Percentiles rank a stretch among this genome's conserved stretches.
Evolutionary conservation across 2,329 filamentous ascomycete genomes (phyloP).

Genomic region (Pseudogymnoascus sp.): DNA sequence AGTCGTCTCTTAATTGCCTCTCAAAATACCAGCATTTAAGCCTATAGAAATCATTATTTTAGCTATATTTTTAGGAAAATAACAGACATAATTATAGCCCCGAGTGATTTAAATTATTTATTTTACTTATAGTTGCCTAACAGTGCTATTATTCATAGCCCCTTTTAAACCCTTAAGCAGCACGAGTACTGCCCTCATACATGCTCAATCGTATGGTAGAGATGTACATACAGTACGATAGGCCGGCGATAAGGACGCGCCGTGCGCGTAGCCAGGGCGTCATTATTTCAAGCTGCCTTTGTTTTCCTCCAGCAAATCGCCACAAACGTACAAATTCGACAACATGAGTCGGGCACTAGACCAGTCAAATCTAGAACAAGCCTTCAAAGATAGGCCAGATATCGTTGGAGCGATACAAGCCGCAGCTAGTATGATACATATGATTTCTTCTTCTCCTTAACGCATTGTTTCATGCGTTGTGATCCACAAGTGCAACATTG

Average conservation of each 20-base stretch:
- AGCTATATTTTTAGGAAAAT: neutral
- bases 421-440: constrained; percentile 21
- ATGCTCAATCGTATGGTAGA: neutral
- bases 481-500: neutral
- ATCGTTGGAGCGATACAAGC: constrained; percentile 26
- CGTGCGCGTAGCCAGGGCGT: neutral
- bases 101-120: neutral
- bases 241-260: constrained; percentile 6
- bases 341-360: constrained; percentile 23
- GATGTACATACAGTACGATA: neutral
- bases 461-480: neutral
- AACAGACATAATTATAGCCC: neutral
- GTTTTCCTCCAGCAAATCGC: constrained; percentile 1
- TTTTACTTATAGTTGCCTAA: neutral
- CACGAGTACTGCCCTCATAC: neutral
- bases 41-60: neutral
- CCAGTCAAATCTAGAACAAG: constrained; percentile 22
- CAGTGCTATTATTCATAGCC: neutral
- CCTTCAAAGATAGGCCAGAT: constrained; percentile 25
- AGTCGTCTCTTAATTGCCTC: neutral
- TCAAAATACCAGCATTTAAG: neutral
- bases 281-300: constrained; percentile 4
- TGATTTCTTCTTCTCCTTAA: constrained; percentile 19
- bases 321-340: constrained; percentile 3
- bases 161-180: neutral